Conservation (phyloP, 805 yeast genomes). For the Lipomyces starkeyi region DNA sequence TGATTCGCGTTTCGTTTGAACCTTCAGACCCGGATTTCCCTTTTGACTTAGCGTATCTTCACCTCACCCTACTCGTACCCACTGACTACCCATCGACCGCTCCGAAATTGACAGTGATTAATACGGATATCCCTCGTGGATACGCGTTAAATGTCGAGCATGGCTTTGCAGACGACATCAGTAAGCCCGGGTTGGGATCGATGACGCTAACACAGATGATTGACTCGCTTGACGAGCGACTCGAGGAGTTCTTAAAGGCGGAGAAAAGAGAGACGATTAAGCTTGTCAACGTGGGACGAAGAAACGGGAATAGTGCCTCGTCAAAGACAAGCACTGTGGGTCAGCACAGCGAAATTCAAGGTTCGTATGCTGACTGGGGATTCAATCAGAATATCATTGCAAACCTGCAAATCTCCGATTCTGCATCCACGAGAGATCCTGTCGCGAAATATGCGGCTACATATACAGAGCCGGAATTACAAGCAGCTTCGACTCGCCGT, state of each 20-base stretch:
- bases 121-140: constrained; percentile 73
- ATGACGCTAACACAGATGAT: constrained; percentile 61
- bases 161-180: constrained; percentile 55
- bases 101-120: constrained; percentile 63
- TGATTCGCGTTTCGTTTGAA: constrained; percentile 15
- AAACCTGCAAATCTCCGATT: neutral
- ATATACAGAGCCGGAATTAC: constrained; percentile 20
- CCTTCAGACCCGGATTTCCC: constrained; percentile 81
- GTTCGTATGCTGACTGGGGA: constrained; percentile 31
- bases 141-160: constrained; percentile 67
- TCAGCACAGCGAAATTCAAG: neutral
- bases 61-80: constrained; percentile 62
- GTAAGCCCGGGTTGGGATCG: constrained; percentile 46
- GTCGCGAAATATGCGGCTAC: constrained; percentile 12
- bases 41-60: constrained; percentile 61
- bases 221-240: constrained; percentile 59
- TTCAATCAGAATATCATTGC: constrained; percentile 15
- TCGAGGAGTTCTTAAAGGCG: constrained; percentile 63
- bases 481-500: constrained; percentile 25
- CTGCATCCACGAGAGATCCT: neutral
- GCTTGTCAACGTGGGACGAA: constrained; percentile 51
- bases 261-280: constrained; percentile 68
- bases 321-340: neutral
- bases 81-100: constrained; percentile 56
- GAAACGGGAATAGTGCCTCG: neutral